Evolutionary conservation across 78 protist species (phyloP), one percentile per base, ranked within the genome.

Genomic region (Diacronema lutheri): DNA sequence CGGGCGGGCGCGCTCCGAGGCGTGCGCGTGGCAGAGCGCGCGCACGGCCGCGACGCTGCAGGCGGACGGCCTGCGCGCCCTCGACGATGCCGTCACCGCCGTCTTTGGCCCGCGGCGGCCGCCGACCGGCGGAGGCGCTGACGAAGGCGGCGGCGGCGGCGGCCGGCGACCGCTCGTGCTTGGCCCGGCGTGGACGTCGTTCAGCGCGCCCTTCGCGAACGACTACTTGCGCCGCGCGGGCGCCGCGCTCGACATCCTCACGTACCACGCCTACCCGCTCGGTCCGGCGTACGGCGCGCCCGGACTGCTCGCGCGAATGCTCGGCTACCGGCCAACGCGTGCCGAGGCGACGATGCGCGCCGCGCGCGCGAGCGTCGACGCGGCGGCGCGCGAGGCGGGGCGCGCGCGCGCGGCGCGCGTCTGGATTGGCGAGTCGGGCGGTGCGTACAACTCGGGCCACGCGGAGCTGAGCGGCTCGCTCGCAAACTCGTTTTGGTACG

Each of bases 391-490:
- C 14, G 33, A 1, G 66, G 31, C 29, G 66, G 33, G 25, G 31
- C 66, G 0, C 23, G 23, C 61, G 61, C 26, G 61, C 16, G 7
- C 61, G 23, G 6, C 61, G 37, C 79, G 29, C 37, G 78, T 62
- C 13, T 19, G 25, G 74, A n/a, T 81, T 23, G 4, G 68, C 41
- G 85, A 81, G 60, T 23, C 21, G 26, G 85, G 85, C 38, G 85
- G 85, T 37, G 72, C 80, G 80, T 64, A 60, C 85, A 60, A 64
- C 33, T 33, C 55, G n/a, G 85, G 85, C 29, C 46, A 25, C 21
- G 29, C 26, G 13, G 40, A 56, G 1, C 12, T 65, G 26, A 33
- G 66, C 33, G 65, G 60, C 77, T 1, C 66, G 6, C 61, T 66
- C 74, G n/a, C 4, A 31, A 29, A 58, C 56, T 0, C 14, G 20